Evolutionary conservation across 192 early-diverging fungal species (phyloP).

Genomic region (Umbelopsis sp.): DNA sequence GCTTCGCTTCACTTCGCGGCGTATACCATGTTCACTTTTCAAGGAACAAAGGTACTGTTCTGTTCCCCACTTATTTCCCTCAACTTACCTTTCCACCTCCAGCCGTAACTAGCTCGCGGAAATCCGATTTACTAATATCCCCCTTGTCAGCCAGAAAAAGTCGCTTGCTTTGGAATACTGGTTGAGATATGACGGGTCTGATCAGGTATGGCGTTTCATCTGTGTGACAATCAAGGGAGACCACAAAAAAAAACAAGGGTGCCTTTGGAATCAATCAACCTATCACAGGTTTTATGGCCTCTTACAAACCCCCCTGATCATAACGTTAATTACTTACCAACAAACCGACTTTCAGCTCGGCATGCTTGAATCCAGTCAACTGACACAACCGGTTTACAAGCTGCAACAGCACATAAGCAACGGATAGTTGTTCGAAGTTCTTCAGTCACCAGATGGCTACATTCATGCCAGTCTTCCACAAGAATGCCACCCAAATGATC

Average conservation of each 20-base stretch:
- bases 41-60: neutral
- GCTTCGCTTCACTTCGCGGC: too few relatives aligned
- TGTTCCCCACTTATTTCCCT: neutral
- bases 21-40: neutral
- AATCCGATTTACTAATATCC: neutral
- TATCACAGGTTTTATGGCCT: too few relatives aligned
- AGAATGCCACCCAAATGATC: neutral
- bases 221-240: slow-evolving; percentile 6
- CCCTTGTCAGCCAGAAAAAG: neutral
- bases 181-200: neutral
- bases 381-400: neutral
- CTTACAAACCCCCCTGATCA: neutral
- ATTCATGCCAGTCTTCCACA: slow-evolving; percentile 5
- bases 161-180: neutral
- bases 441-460: slow-evolving; percentile 6
- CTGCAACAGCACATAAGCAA: neutral
- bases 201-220: slow-evolving; percentile 16
- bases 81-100: neutral
- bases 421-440: slow-evolving; percentile 1
- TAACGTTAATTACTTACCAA: slow-evolving; percentile 12
- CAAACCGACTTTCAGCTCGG: neutral
- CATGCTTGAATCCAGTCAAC: neutral
- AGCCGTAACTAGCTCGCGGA: slow-evolving; percentile 5
- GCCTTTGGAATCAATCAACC: neutral
- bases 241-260: neutral